Evolutionary conservation across 2,329 filamentous ascomycete genomes (phyloP).

Genomic region (Xylariaceae sp.): DNA sequence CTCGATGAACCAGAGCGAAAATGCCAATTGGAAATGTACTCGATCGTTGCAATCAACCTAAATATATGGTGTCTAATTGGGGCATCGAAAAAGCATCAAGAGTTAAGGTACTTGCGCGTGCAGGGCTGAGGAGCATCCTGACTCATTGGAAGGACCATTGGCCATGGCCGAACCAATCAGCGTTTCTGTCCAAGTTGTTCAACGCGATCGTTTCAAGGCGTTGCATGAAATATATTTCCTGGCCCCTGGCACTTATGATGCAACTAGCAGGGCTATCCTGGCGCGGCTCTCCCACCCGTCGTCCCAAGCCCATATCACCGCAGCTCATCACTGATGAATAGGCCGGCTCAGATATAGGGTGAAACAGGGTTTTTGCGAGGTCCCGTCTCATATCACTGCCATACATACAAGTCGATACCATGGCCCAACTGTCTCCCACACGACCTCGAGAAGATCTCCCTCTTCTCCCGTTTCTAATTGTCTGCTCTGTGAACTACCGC

Average conservation of each 20-base stretch:
- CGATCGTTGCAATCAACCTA: too few relatives aligned
- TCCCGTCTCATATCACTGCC: conserved; percentile 13
- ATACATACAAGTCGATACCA: conserved; percentile 15
- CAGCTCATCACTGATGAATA: conserved; percentile 11
- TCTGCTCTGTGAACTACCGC: conserved; percentile 14
- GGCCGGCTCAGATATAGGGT: conserved; percentile 15
- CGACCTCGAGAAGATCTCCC: conserved; percentile 2
- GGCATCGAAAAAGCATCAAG: too few relatives aligned
- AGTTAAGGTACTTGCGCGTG: too few relatives aligned
- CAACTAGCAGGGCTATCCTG: conserved; percentile 21
- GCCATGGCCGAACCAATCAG: too few relatives aligned
- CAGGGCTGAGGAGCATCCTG: too few relatives aligned
- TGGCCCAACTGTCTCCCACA: conserved; percentile 3
- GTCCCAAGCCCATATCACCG: conserved; percentile 17
- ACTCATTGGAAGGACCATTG: too few relatives aligned
- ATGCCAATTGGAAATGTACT: too few relatives aligned
- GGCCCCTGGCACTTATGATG: conserved; percentile 22
- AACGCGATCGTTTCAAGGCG: conserved; percentile 1
- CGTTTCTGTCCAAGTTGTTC: too few relatives aligned
- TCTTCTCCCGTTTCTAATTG: conserved; percentile 15
- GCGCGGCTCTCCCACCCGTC: conserved; percentile 20
- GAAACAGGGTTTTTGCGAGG: conserved; percentile 18
- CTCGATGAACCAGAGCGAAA: too few relatives aligned
- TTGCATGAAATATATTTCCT: conserved; percentile 21
- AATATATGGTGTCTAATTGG: too few relatives aligned